Percentiles rank a stretch among this genome's conserved stretches.
phyloP scores from a whole-genome alignment of 805 yeast species.

The Clavispora asparagi region DNA sequence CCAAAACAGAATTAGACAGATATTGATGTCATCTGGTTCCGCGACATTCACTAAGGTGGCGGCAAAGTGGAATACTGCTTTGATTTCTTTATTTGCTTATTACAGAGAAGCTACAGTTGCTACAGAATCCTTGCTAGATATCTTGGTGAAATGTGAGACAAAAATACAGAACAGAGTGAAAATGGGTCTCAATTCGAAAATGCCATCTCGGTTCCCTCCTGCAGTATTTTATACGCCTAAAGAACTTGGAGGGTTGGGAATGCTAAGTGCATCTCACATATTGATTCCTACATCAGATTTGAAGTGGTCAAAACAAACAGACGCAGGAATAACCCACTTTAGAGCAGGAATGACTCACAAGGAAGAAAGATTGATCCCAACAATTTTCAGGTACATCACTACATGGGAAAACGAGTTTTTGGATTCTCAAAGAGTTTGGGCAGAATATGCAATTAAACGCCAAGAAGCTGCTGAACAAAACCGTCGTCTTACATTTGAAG shows the following conservation, averaged over 20 bases:
- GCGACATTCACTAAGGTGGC: conserved; percentile 93
- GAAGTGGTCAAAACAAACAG: conserved; percentile 88
- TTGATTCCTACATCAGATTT: conserved; percentile 91
- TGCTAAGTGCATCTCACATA: conserved; percentile 95
- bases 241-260: conserved; percentile 95
- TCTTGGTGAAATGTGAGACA: conserved; percentile 86
- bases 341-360: conserved; percentile 87
- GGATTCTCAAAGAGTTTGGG: conserved; percentile 97
- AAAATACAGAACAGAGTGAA: conserved; percentile 91
- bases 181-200: conserved; percentile 91
- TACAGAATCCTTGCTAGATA: conserved; percentile 72
- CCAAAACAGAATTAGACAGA: conserved; percentile 78
- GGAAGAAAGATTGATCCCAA: conserved; percentile 81
- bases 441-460: conserved; percentile 88
- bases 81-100: conserved; percentile 80
- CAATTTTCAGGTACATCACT: conserved; percentile 85
- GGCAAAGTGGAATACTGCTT: conserved; percentile 91
- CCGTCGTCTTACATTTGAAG: conserved; percentile 85
- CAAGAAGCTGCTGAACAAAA: conserved; percentile 82
- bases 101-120: conserved; percentile 90
- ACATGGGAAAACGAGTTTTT: conserved; percentile 96
- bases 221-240: conserved; percentile 98
- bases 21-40: conserved; percentile 92
- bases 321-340: conserved; percentile 91
- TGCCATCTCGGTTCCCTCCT: conserved; percentile 99